Evolutionary conservation across 805 yeast genomes (phyloP), one percentile per base, ranked within the genome.

Genomic region (Candida xiaguanensis): DNA sequence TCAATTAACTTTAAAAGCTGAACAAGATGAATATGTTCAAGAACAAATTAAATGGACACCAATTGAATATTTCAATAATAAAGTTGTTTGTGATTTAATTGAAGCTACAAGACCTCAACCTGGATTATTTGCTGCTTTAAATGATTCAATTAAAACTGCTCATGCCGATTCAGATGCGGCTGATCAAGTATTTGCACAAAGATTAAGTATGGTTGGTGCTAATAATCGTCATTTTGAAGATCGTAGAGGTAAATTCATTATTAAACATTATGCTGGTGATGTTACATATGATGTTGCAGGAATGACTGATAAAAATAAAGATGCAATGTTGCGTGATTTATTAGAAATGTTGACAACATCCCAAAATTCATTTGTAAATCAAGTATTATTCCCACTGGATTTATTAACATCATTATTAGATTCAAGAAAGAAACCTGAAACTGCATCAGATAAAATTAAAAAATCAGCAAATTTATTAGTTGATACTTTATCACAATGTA

Each of bases 41-140:
- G 99, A 93, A 63, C 85, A 88, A 63, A 93, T 93, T 59, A 77
- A 87, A 60, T 93, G 99, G 99, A 87, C 95, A 9, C 98, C 98
- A 16, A 93, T 93, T 55, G 85, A 93, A 47, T 93, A 89, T 63
- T 93, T 93, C 70, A 93, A 93, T 65, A 93, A 93, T 66, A 82
- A 91, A 64, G 83, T 93, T 49, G 99, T 93, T 22, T 93, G 98
- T 69, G 99, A 93, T 52, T 74, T 93, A 57, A 93, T 93, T 56
- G 99, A 93, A 65, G 84, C 87, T 20, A 78, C 79, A 44, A 79
- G 96, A 55, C 98, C 99, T 1, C 68, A 63, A 41, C 97, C 97
- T 1, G 99, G 99, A 43, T 74, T 93, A 31, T 90, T 93, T 68
- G 95, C 98, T 2, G 95, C 96, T 2, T 74, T 93, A 65, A 93